phyloP scores from a whole-genome alignment of 2,329 filamentous ascomycete genomes.

The Thermochaetoides dissita region DNA sequence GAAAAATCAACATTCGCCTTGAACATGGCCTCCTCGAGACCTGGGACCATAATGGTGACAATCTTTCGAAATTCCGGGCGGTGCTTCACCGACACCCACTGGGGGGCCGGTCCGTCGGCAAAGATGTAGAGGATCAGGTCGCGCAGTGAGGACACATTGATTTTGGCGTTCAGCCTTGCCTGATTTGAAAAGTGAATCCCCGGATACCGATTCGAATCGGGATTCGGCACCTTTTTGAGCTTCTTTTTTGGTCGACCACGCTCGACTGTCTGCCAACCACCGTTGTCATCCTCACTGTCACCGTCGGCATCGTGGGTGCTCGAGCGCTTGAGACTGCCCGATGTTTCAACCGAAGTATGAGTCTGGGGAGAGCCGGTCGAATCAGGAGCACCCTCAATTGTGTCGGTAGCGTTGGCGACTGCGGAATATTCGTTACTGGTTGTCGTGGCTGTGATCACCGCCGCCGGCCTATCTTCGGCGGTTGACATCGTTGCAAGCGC shows the following conservation, averaged over 20 bases:
- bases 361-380: constrained; percentile 5
- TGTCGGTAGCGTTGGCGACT: background rate
- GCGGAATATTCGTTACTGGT: constrained; percentile 2
- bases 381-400: background rate
- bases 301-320: constrained; percentile 30
- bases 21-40: constrained; percentile 84
- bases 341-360: constrained; percentile 17
- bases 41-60: constrained; percentile 82
- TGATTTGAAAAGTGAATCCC: constrained; percentile 42
- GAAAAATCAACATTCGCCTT: constrained; percentile 41
- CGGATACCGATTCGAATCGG: constrained; percentile 43
- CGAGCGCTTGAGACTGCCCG: constrained; percentile 33
- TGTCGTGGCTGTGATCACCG: no score
- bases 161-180: constrained; percentile 45
- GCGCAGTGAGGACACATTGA: constrained; percentile 49
- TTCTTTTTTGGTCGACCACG: constrained; percentile 39
- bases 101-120: constrained; percentile 48
- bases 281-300: constrained; percentile 22
- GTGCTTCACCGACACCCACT: constrained; percentile 51
- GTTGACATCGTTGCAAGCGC: constrained; percentile 3
- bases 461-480: no score
- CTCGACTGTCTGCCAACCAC: constrained; percentile 40
- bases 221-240: constrained; percentile 45
- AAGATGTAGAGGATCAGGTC: constrained; percentile 53
- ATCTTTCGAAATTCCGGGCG: constrained; percentile 59